Conservation (phyloP, 768 basidiomycete genomes). For the Phallus indusiatus region DNA sequence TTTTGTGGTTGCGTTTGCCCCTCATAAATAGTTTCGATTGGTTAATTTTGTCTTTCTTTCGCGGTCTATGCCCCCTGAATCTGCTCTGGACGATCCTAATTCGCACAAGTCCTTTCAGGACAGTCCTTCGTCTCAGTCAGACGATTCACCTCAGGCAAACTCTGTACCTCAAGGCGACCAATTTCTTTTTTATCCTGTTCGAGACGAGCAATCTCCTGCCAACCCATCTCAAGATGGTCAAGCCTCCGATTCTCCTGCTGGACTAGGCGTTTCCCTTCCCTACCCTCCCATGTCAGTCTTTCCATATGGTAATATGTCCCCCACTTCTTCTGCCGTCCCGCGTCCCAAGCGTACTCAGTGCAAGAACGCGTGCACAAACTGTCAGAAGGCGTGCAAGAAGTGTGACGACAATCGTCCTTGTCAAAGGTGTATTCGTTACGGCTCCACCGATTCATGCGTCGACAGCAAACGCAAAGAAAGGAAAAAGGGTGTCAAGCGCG, state of each 20-base stretch:
- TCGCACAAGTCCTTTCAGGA: not conserved
- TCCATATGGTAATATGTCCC: slow-evolving; percentile 1
- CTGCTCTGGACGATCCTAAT: not conserved
- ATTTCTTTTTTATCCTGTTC: not conserved
- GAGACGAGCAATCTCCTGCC: not conserved
- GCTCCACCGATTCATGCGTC: slow-evolving; percentile 75
- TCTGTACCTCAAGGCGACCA: not conserved
- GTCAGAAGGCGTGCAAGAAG: slow-evolving; percentile 88
- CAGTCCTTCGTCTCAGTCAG: not conserved
- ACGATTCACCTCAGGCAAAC: not conserved
- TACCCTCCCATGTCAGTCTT: slow-evolving; percentile 4
- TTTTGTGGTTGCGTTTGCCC: not conserved
- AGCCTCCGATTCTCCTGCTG: not conserved
- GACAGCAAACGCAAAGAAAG: slow-evolving; percentile 91
- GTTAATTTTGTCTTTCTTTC: not conserved
- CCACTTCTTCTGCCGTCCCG: not conserved
- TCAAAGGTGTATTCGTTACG: slow-evolving; percentile 87
- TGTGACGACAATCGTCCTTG: slow-evolving; percentile 90
- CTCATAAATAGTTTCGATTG: not conserved
- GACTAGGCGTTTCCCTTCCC: not conserved
- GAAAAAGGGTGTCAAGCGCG: slow-evolving; percentile 78
- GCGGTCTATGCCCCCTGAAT: not conserved
- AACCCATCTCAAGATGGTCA: not conserved
- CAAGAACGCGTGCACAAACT: slow-evolving; percentile 87
- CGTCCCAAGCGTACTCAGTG: slow-evolving; percentile 79